Evolutionary conservation across 2,329 filamentous ascomycete genomes (phyloP).

Genomic region (Didymellaceae sp.): DNA sequence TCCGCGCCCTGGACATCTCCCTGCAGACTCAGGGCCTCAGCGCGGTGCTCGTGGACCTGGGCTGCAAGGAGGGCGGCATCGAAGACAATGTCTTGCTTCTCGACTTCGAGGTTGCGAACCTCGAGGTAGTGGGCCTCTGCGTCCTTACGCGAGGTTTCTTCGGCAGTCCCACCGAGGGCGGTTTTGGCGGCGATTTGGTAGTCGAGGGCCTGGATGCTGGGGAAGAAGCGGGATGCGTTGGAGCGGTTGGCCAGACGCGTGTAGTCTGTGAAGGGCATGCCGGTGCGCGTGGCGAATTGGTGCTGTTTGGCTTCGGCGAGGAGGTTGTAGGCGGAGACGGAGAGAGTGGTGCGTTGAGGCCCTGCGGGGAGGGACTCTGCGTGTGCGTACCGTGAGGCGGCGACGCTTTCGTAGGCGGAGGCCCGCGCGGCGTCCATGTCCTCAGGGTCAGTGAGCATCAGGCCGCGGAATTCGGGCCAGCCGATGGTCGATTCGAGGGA

Average conservation of each 20-base stretch:
- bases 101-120: slow-evolving; percentile 23
- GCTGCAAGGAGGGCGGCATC: slow-evolving; percentile 30
- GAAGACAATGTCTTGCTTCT: slow-evolving; percentile 22
- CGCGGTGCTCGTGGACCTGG: slow-evolving; percentile 32
- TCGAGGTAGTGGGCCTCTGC: slow-evolving; percentile 25
- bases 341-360: slow-evolving; percentile 27
- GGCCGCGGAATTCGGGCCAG: slow-evolving; percentile 37
- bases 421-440: slow-evolving; percentile 34
- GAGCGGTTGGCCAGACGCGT: slow-evolving; percentile 1
- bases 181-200: slow-evolving; percentile 30
- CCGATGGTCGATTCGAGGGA: slow-evolving; percentile 35
- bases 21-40: slow-evolving; percentile 21
- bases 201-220: slow-evolving; percentile 26
- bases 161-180: slow-evolving; percentile 16
- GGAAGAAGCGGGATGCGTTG: slow-evolving; percentile 12
- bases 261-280: slow-evolving; percentile 28
- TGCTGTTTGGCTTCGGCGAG: slow-evolving; percentile 40
- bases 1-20: slow-evolving; percentile 21
- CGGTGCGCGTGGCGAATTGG: slow-evolving; percentile 28
- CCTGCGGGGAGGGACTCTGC: slow-evolving; percentile 30
- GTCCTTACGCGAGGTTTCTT: slow-evolving; percentile 19
- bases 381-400: slow-evolving; percentile 29
- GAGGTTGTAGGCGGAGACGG: slow-evolving; percentile 36
- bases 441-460: slow-evolving; percentile 25
- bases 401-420: slow-evolving; percentile 34